These are phyloP conservation scores for Trifolium subterraneum DNA, from an alignment of 306 rosid species.

Conservation along the genomic window DNA sequence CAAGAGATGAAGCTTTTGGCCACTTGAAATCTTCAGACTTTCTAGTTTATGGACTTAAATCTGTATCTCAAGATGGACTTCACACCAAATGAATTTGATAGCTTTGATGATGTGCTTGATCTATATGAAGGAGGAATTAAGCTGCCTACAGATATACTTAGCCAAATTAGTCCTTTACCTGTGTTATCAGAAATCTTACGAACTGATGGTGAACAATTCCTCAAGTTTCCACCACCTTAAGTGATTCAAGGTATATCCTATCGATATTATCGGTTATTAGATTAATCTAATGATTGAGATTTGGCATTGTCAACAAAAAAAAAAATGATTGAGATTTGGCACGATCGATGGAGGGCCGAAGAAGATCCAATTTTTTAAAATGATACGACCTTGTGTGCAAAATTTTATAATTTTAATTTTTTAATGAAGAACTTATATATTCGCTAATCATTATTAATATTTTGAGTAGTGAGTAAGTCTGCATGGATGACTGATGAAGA, in stretches of 20 bases:
- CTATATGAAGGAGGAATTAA: conserved; percentile 69
- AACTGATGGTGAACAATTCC: conserved; percentile 59
- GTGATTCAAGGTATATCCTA: conserved; percentile 59
- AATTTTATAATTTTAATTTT: background rate
- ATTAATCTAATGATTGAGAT: background rate
- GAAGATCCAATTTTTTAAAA: too few species aligned
- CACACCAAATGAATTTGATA: conserved; percentile 55
- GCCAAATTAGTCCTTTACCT: conserved; percentile 52
- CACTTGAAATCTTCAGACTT: conserved; percentile 71
- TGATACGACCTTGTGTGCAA: background rate
- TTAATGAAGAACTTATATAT: background rate
- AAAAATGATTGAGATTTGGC: too few species aligned
- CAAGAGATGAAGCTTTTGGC: conserved; percentile 76
- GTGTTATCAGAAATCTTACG: conserved; percentile 41
- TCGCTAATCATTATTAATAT: too few species aligned
- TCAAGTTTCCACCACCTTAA: conserved; percentile 65
- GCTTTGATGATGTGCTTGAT: conserved; percentile 56
- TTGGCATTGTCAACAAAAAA: too few species aligned
- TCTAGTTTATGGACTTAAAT: conserved; percentile 55
- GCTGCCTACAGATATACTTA: conserved; percentile 48
- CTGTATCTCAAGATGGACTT: conserved; percentile 44
- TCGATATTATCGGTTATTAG: too few species aligned
- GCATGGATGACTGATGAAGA: conserved; percentile 80
- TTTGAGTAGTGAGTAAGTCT: conserved; percentile 44
- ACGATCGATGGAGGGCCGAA: too few species aligned